Evolutionary conservation across 768 basidiomycete genomes (phyloP).

Genomic region (Suillus discolor): DNA sequence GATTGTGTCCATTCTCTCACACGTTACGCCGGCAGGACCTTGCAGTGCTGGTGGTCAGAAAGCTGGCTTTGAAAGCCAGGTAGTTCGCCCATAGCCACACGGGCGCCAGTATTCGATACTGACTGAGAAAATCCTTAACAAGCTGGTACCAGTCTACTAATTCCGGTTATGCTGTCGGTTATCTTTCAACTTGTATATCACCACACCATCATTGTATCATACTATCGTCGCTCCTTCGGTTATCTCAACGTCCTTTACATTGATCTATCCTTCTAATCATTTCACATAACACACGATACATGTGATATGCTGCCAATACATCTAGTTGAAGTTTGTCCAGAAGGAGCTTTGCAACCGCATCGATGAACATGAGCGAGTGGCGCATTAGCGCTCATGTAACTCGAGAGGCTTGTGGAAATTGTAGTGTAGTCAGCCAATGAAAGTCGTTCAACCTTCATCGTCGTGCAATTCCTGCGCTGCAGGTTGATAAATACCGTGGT

Average conservation of each 20-base stretch:
- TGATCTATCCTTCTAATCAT: background rate
- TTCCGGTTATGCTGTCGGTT: background rate
- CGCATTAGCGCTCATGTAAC: background rate
- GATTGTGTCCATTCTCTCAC: conserved; percentile 4
- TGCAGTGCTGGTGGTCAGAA: conserved; percentile 19
- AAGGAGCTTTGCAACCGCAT: background rate
- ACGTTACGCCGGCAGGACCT: conserved; percentile 23
- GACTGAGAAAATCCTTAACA: background rate
- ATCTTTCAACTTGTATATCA: background rate
- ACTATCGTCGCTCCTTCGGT: background rate
- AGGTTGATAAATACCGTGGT: too few species aligned
- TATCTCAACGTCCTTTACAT: background rate
- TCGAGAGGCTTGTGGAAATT: too few species aligned
- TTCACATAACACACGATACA: background rate
- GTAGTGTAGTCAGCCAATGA: too few species aligned
- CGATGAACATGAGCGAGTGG: background rate
- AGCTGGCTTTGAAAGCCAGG: background rate
- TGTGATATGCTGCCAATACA: background rate
- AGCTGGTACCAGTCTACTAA: background rate
- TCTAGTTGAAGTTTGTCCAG: background rate
- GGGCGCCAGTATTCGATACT: background rate
- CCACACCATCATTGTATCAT: background rate
- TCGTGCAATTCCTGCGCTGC: too few species aligned
- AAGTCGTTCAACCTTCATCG: too few species aligned
- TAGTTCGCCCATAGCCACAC: background rate